Conservation (phyloP, 305 asterid species). For the Euphrasia arctica region DNA sequence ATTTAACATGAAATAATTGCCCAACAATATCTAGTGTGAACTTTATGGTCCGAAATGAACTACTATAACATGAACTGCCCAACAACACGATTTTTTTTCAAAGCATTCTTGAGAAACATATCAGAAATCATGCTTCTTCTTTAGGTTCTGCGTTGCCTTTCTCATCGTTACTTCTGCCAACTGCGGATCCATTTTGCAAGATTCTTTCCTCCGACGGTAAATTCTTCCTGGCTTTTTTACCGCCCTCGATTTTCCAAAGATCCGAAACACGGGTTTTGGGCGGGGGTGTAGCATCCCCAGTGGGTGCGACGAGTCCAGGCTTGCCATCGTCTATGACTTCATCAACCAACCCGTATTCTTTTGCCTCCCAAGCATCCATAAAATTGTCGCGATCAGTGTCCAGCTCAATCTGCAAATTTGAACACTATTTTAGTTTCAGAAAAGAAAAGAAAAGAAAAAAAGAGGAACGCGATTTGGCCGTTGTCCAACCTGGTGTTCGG, state of each 20-base stretch:
- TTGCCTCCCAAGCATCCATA: slow-evolving; percentile 84
- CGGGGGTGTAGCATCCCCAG: slow-evolving; percentile 48
- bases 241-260: slow-evolving; percentile 51
- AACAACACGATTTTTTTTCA: neutral
- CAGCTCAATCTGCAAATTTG: slow-evolving; percentile 43
- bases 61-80: neutral
- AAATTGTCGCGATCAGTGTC: slow-evolving; percentile 70
- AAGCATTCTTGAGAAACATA: neutral
- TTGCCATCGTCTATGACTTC: slow-evolving; percentile 76
- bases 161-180: slow-evolving; percentile 30
- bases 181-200: slow-evolving; percentile 33
- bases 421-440: neutral
- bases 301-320: slow-evolving; percentile 78
- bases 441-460: neutral
- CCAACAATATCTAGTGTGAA: too few species aligned
- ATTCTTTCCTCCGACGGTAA: slow-evolving; percentile 60
- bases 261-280: slow-evolving; percentile 56
- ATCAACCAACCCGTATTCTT: slow-evolving; percentile 73
- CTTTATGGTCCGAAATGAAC: too few species aligned
- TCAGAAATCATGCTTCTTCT: slow-evolving; percentile 31
- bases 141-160: slow-evolving; percentile 38
- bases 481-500: slow-evolving; percentile 56
- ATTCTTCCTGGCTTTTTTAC: slow-evolving; percentile 42
- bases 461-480: neutral
- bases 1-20: too few species aligned